Evolutionary conservation across 805 yeast species (phyloP), one percentile per base, ranked within the genome.

Genomic region (Pichia californica): DNA sequence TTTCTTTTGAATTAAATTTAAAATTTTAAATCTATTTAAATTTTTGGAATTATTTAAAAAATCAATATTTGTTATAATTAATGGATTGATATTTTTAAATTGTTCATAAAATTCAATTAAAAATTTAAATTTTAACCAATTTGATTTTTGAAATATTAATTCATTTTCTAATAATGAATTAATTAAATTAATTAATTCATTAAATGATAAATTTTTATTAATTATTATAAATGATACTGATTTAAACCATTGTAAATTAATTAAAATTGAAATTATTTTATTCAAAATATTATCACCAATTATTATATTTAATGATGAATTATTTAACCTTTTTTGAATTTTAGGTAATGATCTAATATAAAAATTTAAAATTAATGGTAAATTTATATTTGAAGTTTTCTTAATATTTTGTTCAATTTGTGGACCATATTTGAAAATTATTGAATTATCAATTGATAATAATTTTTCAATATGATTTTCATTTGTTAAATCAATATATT

Each of bases 211-310:
- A 29, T 43, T 32, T 38, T 38, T 16, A 19, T 18, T 38, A 13
- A n/a, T n/a, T 5, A 51, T 37, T n/a, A 51, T 33, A 30, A 36
- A 41, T 3, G 53, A 31, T 10, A 53, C 53, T 14, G 27, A 43
- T 23, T 45, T 39, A 26, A 49, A 47, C 50, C 50, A 45, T 31
- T 40, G 47, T 7, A 23, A 20, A 18, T 41, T 35, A 3, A 44
- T 29, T 4, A 49, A 14, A 14, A 41, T 3, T 14, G 20, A 15
- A 3, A 45, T 2, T 14, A 45, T 37, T 20, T 26, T 28, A 4
- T 19, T 28, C 2, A 28, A 9, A 3, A 31, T 23, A 4, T 36
- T 45, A 6, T 18, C 14, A 20, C 31, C 32, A 14, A 37, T 7
- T n/a, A 23, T 26, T 4, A 39, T 33, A 15, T 33, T 15, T 15